Evolutionary conservation across 768 basidiomycete species (phyloP).

Genomic region (Lactarius psammicola): DNA sequence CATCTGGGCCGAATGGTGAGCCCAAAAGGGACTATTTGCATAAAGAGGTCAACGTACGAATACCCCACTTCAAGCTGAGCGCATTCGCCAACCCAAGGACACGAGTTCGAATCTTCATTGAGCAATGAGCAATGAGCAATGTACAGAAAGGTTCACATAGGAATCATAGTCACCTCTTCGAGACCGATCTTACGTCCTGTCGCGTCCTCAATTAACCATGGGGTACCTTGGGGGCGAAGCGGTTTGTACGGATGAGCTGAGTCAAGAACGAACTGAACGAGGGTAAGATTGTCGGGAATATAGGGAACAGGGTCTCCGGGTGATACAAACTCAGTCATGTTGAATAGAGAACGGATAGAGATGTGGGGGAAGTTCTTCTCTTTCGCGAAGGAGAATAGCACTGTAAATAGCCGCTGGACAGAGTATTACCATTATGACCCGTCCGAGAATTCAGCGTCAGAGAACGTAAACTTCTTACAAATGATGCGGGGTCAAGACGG

Average conservation of each 20-base stretch:
- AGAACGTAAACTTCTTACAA: background rate
- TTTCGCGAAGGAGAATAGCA: background rate
- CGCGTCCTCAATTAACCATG: constrained; percentile 46
- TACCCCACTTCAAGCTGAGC: constrained; percentile 36
- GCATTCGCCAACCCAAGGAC: constrained; percentile 42
- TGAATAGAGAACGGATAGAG: background rate
- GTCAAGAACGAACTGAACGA: constrained; percentile 31
- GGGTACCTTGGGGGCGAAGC: constrained; percentile 20
- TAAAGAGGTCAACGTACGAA: constrained; percentile 33
- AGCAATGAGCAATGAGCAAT: background rate
- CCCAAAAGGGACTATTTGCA: constrained; percentile 5
- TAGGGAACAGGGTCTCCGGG: constrained; percentile 11
- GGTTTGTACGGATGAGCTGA: constrained; percentile 27
- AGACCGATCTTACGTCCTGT: constrained; percentile 38
- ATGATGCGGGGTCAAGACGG: background rate
- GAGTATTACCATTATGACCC: background rate
- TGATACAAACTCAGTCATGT: constrained; percentile 27
- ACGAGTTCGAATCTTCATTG: constrained; percentile 38
- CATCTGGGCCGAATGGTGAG: constrained; percentile 31
- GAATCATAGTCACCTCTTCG: constrained; percentile 38
- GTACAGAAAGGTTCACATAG: background rate
- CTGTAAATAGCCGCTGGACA: background rate
- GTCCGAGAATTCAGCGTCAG: background rate
- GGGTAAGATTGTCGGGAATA: constrained; percentile 32
- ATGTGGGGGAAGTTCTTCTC: background rate